These are phyloP conservation scores for Mycotypha africana DNA, from an alignment of 371 early-diverging fungal species.

Conservation along the genomic window DNA sequence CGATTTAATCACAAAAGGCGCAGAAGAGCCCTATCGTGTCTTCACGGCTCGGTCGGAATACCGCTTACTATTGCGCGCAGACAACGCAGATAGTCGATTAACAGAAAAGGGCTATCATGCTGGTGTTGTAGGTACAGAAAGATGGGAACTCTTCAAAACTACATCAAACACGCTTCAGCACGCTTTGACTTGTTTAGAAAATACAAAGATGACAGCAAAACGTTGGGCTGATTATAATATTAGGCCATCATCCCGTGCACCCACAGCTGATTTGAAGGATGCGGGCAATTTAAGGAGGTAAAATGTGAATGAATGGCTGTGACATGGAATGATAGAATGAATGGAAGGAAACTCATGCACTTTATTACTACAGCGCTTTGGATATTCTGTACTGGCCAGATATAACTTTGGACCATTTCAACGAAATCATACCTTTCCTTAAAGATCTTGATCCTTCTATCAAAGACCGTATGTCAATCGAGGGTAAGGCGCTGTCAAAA, in stretches of 20 bases:
- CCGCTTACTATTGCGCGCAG: constrained; percentile 67
- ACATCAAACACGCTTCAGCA: constrained; percentile 27
- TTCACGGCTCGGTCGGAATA: constrained; percentile 87
- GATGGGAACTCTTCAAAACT: constrained; percentile 39
- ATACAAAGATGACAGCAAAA: constrained; percentile 37
- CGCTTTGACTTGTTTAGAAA: constrained; percentile 37
- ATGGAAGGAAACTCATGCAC: no score
- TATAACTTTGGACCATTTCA: constrained; percentile 37
- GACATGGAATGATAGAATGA: background rate
- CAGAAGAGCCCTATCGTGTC: constrained; percentile 82
- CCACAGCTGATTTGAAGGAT: constrained; percentile 28
- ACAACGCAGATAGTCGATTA: constrained; percentile 79
- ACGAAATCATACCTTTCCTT: constrained; percentile 42
- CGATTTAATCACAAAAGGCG: constrained; percentile 80
- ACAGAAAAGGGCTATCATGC: constrained; percentile 59
- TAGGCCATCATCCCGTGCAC: constrained; percentile 3
- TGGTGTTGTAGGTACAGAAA: constrained; percentile 43
- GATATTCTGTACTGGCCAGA: constrained; percentile 50
- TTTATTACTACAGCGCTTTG: constrained; percentile 25
- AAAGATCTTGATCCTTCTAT: constrained; percentile 35
- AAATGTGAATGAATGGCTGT: background rate
- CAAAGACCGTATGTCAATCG: constrained; percentile 46
- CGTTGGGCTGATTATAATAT: constrained; percentile 52
- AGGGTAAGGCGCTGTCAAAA: constrained; percentile 24
- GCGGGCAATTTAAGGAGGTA: constrained; percentile 56